Conservation (phyloP, 1,284 basidiomycete species). For the Somion occarium region DNA sequence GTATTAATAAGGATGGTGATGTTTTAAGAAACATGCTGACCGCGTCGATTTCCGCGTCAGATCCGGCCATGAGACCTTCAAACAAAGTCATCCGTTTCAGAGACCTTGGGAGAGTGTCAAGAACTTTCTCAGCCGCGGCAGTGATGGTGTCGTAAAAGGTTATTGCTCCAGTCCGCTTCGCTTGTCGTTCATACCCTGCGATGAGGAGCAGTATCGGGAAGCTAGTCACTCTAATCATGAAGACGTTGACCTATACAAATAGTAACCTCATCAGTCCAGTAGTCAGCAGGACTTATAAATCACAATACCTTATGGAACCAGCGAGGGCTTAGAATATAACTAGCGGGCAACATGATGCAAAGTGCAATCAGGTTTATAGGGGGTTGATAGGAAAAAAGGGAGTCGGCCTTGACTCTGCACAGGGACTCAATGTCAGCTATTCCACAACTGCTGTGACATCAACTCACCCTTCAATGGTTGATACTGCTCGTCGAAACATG, state of each 20-base stretch:
- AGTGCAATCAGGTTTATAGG: constrained; percentile 85
- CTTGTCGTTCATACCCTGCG: constrained; percentile 80
- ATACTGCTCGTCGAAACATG: constrained; percentile 90
- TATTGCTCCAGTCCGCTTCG: constrained; percentile 54
- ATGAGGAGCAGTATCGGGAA: constrained; percentile 84
- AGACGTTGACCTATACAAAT: constrained; percentile 83
- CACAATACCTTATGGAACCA: constrained; percentile 91
- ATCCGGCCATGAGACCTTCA: constrained; percentile 66
- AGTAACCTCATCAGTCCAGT: constrained; percentile 10
- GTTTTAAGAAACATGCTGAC: constrained; percentile 45
- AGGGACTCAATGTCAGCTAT: constrained; percentile 17
- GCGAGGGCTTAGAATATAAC: constrained; percentile 68
- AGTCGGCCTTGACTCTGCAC: constrained; percentile 78
- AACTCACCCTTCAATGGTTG: constrained; percentile 79
- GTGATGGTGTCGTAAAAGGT: constrained; percentile 71
- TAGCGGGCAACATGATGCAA: constrained; percentile 78
- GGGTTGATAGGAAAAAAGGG: constrained; percentile 89
- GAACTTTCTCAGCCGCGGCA: constrained; percentile 59
- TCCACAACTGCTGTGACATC: neutral
- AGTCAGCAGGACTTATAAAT: neutral
- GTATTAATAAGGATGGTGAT: constrained; percentile 1
- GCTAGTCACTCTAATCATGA: constrained; percentile 79
- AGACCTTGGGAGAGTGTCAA: constrained; percentile 67
- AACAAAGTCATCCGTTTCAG: constrained; percentile 74
- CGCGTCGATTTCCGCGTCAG: constrained; percentile 69